Base-by-base conservation (phyloP, 257 asterid genomes). In the Scutellaria minor region DNA sequence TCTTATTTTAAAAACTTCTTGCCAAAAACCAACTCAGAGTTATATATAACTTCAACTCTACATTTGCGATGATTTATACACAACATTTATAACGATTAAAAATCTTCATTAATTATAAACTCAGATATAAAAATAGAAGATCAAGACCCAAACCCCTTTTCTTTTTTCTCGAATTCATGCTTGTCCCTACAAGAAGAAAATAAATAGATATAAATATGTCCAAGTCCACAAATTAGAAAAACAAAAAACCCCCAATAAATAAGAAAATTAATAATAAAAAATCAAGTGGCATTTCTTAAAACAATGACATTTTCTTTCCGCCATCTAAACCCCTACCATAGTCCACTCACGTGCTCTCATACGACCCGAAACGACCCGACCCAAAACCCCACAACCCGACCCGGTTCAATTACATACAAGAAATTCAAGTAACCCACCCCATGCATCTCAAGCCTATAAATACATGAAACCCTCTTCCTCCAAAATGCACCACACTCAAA, bases 371-470 rank as follows among this genome's bases (percentile, higher is more conserved):
- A n/a, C n/a, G 42, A 10, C 3, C 3, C 18, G 18, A 18, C 27
- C 27, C 27, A 1, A 24, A 24, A 0, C 15, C 3, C 4, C 3
- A 10, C 18, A 31, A 15, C 60, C 58, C 37, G 67, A 45, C 75
- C 75, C 67, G 50, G 13, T 54, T 68, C 15, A 27, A 58, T 5
- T 41, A 9, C 31, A 41, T 51, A 14, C 69, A 71, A 46, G 51
- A 58, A 58, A 8, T 40, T 20, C 37, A 20, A 18, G 42, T 48
- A 14, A 8, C 44, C 68, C 44, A 40, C 5, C 58, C 72, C 95
- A 81, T 83, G 90, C 90, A 89, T 42, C 20, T 24, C 45, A n/a
- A 42, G 20, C 50, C 88, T 85, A 85, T 85, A 85, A 82, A 88
- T 86, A 85, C 69, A 44, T 2, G 3, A 45, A 24, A 7, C n/a